phyloP scores from a whole-genome alignment of 148 eudicot genomes.

The Rheum nobile region DNA sequence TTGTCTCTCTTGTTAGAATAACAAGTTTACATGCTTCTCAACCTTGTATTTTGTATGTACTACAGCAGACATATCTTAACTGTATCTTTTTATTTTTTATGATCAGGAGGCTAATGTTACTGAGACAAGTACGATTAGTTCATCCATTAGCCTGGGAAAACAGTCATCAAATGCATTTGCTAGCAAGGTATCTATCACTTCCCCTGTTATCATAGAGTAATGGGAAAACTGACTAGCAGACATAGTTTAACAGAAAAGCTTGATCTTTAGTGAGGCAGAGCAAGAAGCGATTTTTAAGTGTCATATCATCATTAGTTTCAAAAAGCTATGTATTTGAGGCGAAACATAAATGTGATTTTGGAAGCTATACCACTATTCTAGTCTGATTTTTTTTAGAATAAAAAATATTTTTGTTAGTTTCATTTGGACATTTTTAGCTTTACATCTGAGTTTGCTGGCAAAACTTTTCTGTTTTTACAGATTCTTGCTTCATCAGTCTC shows the following conservation, averaged over 20 bases:
- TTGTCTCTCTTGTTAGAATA: neutral
- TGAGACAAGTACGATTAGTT: neutral
- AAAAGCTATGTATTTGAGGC: no score
- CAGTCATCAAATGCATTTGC: constrained; percentile 33
- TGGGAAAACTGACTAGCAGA: neutral
- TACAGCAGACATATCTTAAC: neutral
- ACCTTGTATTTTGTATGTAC: neutral
- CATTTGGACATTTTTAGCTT: neutral
- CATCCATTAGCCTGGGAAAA: constrained; percentile 15
- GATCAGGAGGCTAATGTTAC: constrained; percentile 6
- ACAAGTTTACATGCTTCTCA: neutral
- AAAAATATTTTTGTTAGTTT: neutral
- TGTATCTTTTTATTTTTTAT: neutral
- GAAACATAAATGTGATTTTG: neutral
- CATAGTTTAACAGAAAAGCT: neutral
- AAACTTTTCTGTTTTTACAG: constrained; percentile 16
- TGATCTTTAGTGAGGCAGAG: neutral
- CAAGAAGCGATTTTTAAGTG: neutral
- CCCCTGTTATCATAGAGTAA: neutral
- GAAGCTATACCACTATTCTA: neutral
- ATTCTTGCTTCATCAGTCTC: constrained; percentile 35
- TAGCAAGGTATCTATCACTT: constrained; percentile 25
- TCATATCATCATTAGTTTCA: neutral
- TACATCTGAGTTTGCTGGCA: neutral
- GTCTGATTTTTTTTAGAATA: neutral